Evolutionary conservation across 805 yeast species (phyloP), one percentile per base, ranked within the genome.

Genomic region (Sugiyamaella americana): DNA sequence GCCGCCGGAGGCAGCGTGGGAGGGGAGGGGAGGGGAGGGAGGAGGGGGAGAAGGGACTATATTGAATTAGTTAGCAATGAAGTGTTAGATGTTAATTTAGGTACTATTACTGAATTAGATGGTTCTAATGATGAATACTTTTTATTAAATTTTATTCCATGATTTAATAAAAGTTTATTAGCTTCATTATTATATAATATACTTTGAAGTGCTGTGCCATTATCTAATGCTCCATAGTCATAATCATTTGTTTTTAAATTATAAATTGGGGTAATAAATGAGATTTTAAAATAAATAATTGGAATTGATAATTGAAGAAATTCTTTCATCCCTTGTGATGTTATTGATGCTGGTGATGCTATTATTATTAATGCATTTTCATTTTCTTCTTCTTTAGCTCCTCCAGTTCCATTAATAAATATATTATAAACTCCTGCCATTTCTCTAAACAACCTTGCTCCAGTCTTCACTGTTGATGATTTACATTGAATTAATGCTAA

Each of bases 401-500:
- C 41, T n/a, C 41, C 18, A 1, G 43, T 41, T 19, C 44, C 41
- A 18, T 41, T 16, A n/a, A 48, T 41, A 38, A 46, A 47, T 19
- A 43, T 34, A 10, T 41, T 38, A 54, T 73, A 73, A 1, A 76
- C 73, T 1, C 84, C 84, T 5, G 71, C 68, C 26, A 78, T 56
- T 54, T 79, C 84, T 38, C 84, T 66, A 1, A 79, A 61, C 40
- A 69, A 59, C 34, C 66, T 61, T 11, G 82, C 76, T 46, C 67
- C 69, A 29, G 78, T 66, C 44, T 71, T 68, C 2, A 62, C 59
- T 22, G 61, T 60, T 54, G 71, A 68, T 56, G 76, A 72, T 51
- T 79, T 78, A 58, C 84, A 79, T 56, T 79, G 84, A 3, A 76
- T 78, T 48, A 75, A 63, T 1, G 76, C 47, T 17, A 59, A 44